Base-by-base conservation (phyloP, 352 stramenopile genomes). In the Globisporangium sylvaticum region DNA sequence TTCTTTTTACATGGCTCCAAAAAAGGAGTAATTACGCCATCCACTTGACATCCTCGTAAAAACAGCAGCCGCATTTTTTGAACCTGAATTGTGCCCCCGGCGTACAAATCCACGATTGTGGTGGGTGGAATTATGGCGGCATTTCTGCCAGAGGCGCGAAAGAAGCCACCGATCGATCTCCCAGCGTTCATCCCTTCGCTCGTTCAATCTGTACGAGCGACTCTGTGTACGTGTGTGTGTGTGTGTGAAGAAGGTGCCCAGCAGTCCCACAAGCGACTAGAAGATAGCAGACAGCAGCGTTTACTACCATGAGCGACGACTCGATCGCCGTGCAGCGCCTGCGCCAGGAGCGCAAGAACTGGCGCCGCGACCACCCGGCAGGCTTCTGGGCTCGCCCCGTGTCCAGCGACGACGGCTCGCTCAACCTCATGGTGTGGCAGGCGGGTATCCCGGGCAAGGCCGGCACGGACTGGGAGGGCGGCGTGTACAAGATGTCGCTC, bases 401-500 rank as follows among this genome's bases (percentile, higher is more conserved):
- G 12, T 76, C 87, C 42, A 97, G 85, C 63, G 90, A 94, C 7
- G 97, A 99, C 70, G 96, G 96, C 58, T 98, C 94, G 46, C 92
- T 95, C 7, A 97, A 99, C 79, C 89, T 99, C 65, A 98, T 99
- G 94, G 72, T 83, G 67, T 99, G 97, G 97, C 88, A 98, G 61
- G 95, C 95, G 8, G 96, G 96, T 59, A 98, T 99, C 69, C 97
- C 97, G 0, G 97, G 84, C 73, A 98, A 98, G 76, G 80, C 88
- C 44, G 80, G 80, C 25, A 99, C 97, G 24, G 94, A 99, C 80
- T 99, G 97, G 97, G 97, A 98, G 63, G 96, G 95, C 31, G 97
- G 97, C 46, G 81, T 99, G 24, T 99, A 98, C 82, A 98, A 98
- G 73, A 93, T 99, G 58, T 87, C 89, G 55, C 96, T 99, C 78